Evolutionary conservation across 768 basidiomycete species (phyloP).

Genomic region (Cystobasidium onofrii): DNA sequence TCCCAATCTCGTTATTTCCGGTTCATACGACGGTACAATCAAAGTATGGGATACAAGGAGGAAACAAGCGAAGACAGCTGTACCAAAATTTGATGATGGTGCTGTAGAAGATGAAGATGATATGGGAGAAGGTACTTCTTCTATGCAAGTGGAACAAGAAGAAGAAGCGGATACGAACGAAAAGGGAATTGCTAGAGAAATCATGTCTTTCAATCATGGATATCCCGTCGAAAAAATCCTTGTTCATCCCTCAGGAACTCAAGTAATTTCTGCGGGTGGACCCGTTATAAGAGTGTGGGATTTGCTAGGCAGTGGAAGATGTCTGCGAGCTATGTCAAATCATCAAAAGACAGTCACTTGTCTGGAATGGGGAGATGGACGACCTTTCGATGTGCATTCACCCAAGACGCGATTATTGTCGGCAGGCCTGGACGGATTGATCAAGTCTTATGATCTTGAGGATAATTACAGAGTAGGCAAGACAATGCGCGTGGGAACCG

Average conservation of each 20-base stretch:
- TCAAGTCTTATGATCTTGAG: constrained; percentile 94
- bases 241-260: constrained; percentile 75
- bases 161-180: constrained; percentile 9
- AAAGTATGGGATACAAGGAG: constrained; percentile 72
- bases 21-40: constrained; percentile 88
- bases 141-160: constrained; percentile 41
- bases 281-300: constrained; percentile 94
- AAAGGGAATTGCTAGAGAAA: constrained; percentile 11
- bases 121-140: not conserved
- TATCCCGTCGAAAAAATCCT: constrained; percentile 84
- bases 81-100: constrained; percentile 37
- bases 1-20: constrained; percentile 76
- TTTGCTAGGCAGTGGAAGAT: constrained; percentile 60
- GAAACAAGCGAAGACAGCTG: constrained; percentile 37
- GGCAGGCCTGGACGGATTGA: constrained; percentile 90
- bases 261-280: constrained; percentile 76
- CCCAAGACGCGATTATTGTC: constrained; percentile 70
- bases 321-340: constrained; percentile 83
- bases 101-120: not conserved
- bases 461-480: constrained; percentile 85
- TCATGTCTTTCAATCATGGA: constrained; percentile 45
- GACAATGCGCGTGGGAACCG: constrained; percentile 96
- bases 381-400: constrained; percentile 51
- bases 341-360: constrained; percentile 97
- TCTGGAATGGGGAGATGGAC: constrained; percentile 52